Evolutionary conservation across 2,329 filamentous ascomycete genomes (phyloP).

Genomic region (Sclerotinia nivalis): DNA sequence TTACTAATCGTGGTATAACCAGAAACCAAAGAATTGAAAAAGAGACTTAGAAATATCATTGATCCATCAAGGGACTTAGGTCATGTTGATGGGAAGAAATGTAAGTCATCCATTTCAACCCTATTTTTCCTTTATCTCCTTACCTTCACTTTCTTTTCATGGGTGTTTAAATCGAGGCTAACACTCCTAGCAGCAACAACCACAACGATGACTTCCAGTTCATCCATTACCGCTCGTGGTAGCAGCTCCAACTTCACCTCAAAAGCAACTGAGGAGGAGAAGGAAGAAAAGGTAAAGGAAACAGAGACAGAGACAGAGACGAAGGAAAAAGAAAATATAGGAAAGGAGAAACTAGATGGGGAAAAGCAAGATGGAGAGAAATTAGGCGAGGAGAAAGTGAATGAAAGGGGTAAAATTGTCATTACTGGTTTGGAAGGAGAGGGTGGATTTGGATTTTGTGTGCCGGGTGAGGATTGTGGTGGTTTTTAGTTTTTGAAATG

Average conservation of each 20-base stretch:
- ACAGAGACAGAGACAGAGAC: no score
- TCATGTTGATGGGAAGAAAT: slow-evolving; percentile 65
- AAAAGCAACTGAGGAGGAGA: background rate
- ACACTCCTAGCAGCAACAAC: background rate
- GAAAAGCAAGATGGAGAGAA: background rate
- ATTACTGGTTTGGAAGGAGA: slow-evolving; percentile 15
- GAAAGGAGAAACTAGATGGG: background rate
- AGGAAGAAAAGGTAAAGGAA: no score
- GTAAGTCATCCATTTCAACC: slow-evolving; percentile 2
- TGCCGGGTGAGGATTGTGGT: slow-evolving; percentile 20
- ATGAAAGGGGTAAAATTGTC: slow-evolving; percentile 27
- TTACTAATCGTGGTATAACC: background rate
- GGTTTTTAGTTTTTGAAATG: slow-evolving; percentile 8
- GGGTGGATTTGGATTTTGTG: slow-evolving; percentile 16
- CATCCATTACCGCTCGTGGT: background rate
- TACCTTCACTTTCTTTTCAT: background rate
- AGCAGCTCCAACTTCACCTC: background rate
- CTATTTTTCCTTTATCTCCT: background rate
- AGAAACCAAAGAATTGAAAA: slow-evolving; percentile 25
- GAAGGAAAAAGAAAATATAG: background rate
- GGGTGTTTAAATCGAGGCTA: background rate
- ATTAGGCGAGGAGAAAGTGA: slow-evolving; percentile 3
- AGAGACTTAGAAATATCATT: slow-evolving; percentile 71
- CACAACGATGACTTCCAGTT: background rate
- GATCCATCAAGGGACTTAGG: slow-evolving; percentile 77